Base-by-base conservation (phyloP, 352 stramenopile genomes). In the Phytopythium cucurbitacearum region DNA sequence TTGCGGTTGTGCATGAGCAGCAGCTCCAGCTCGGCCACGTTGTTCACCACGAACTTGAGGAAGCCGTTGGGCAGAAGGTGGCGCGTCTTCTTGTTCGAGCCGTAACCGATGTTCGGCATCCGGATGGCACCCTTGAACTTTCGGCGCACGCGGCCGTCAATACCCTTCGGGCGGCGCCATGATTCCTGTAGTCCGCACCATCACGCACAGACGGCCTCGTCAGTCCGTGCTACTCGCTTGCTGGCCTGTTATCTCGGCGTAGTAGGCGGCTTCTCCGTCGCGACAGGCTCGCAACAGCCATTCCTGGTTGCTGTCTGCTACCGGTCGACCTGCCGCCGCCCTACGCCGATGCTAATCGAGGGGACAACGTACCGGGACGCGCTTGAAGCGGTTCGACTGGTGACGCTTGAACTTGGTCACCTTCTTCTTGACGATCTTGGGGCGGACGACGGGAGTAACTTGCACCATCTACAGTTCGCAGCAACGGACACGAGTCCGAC, bases 341-440 rank as follows among this genome's bases (percentile, higher is more conserved):
- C 6, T 45, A 5, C 21, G 21, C 21, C 21, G 21, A 28, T 28
- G 21, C 21, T 28, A 21, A 6, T 16, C 21, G 21, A 28, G 21
- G 21, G 21, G 21, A 28, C 21, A 68, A 96, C 76, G 82, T 88
- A 85, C 75, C 21, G 82, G 80, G 62, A 99, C 98, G 64, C 97
- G 95, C 76, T 98, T 98, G 83, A 99, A 99, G 62, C 93, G 92
- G 81, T 99, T 94, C 48, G 89, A 96, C 73, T 99, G 97, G 85
- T 99, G 97, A 82, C 97, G 95, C 79, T 98, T 97, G 85, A 99
- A 99, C 85, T 99, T 99, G 73, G 98, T 99, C 64, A 97, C 98
- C 76, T 97, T 95, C 97, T 99, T 99, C 94, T 99, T 99, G 60
- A 99, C 92, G 75, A 99, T 98, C 73, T 90, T 91, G n/a, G 76